Evolutionary conservation across 2,329 filamentous ascomycete species (phyloP).

Genomic region (Penicillium rolfsii): DNA sequence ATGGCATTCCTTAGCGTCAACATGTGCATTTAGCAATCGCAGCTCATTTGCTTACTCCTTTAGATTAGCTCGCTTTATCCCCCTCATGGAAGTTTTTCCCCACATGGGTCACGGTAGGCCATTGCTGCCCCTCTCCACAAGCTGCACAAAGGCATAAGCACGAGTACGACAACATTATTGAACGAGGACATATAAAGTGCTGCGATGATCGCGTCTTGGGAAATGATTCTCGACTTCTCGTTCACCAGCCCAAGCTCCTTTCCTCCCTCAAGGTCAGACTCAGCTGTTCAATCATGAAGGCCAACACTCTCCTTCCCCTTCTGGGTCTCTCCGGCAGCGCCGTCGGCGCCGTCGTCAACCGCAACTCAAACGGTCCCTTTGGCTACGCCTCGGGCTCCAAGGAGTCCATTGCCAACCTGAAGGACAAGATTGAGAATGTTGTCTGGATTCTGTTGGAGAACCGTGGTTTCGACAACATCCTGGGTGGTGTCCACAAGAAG

Average conservation of each 20-base stretch:
- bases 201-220: neutral
- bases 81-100: neutral
- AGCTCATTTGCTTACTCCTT: constrained; percentile 2
- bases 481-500: constrained; percentile 42
- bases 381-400: constrained; percentile 35
- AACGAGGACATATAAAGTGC: constrained; percentile 18
- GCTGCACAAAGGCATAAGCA: neutral
- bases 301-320: constrained; percentile 26
- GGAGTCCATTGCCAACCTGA: constrained; percentile 38
- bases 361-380: constrained; percentile 15
- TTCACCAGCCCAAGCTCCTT: constrained; percentile 4
- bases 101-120: neutral
- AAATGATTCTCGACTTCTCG: constrained; percentile 20
- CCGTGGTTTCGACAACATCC: constrained; percentile 40
- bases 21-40: constrained; percentile 8
- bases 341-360: constrained; percentile 21
- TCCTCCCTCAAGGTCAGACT: constrained; percentile 8
- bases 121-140: neutral
- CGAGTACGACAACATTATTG: neutral
- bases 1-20: constrained; percentile 4
- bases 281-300: constrained; percentile 23
- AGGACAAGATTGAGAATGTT: constrained; percentile 41
- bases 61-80: neutral
- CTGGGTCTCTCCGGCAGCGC: constrained; percentile 25
- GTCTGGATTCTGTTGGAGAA: constrained; percentile 46